Evolutionary conservation across 129 eudicot species (phyloP).

Genomic region (Deinandra increscens): DNA sequence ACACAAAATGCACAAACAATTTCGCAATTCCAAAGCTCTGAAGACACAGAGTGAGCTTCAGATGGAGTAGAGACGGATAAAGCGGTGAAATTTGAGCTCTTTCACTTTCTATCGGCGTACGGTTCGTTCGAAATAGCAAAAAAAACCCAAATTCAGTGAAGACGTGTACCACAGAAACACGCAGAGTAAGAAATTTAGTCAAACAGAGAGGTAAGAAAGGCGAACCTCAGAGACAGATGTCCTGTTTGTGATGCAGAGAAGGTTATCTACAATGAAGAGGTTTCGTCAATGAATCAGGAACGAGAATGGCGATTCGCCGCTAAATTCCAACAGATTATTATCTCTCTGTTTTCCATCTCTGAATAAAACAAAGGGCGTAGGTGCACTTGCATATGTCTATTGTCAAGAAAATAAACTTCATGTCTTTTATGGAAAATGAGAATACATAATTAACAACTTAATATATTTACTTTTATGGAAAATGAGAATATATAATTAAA

Average conservation of each 20-base stretch:
- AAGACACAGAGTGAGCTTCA: conserved; percentile 1
- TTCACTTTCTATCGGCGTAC: neutral
- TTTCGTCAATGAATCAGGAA: neutral
- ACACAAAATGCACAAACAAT: neutral
- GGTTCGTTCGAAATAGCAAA: conserved; percentile 1
- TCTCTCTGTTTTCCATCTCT: conserved; percentile 1
- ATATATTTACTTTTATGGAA: no score
- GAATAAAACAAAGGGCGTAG: neutral
- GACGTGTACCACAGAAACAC: neutral
- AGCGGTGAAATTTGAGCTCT: neutral
- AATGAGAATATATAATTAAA: no score
- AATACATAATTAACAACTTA: no score
- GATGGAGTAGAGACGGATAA: conserved; percentile 3
- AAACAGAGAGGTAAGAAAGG: neutral
- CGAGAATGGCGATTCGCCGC: neutral
- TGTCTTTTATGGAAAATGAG: no score
- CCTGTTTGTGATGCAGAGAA: neutral
- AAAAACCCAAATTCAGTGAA: neutral
- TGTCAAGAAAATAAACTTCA: no score
- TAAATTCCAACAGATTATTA: neutral
- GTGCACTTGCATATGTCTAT: neutral
- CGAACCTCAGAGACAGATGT: neutral
- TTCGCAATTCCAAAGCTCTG: neutral
- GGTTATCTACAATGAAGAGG: neutral
- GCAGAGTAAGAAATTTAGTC: neutral